phyloP scores from a whole-genome alignment of 345 rosid genomes.

The Gossypium stocksii region DNA sequence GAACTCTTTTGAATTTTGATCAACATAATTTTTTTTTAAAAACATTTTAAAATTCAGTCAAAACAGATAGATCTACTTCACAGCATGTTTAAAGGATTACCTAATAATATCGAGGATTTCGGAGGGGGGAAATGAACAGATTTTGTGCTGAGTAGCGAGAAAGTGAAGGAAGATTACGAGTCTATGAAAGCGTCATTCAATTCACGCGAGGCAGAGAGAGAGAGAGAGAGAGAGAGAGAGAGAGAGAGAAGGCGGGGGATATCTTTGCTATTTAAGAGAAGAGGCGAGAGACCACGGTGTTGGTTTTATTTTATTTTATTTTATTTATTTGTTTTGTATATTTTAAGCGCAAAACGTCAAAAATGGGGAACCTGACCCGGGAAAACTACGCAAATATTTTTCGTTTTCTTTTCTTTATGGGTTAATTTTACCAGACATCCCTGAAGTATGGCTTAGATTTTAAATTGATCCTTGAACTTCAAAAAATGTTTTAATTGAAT shows the following conservation, averaged over 20 bases:
- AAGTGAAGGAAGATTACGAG: not conserved
- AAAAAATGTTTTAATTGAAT: too few relatives aligned
- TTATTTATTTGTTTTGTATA: too few relatives aligned
- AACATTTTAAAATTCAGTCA: not conserved
- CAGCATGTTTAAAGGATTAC: not conserved
- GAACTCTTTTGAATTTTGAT: not conserved
- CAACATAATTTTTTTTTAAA: too few relatives aligned
- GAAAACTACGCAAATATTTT: not conserved
- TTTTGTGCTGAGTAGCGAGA: not conserved
- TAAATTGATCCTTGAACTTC: too few relatives aligned
- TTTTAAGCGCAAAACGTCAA: too few relatives aligned
- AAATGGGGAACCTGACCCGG: not conserved
- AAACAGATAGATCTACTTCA: conserved; percentile 1
- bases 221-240: not conserved
- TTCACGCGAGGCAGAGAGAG: not conserved
- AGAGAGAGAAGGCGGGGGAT: not conserved
- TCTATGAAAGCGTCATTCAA: not conserved
- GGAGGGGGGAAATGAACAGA: not conserved
- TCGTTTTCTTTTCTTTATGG: too few relatives aligned
- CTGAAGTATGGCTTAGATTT: too few relatives aligned
- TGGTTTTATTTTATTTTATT: not conserved
- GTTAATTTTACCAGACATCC: too few relatives aligned
- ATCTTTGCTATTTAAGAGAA: not conserved
- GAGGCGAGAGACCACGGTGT: not conserved
- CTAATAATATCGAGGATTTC: not conserved